phyloP scores from a whole-genome alignment of 192 early-diverging fungal species.

The Coemansia sp. region DNA sequence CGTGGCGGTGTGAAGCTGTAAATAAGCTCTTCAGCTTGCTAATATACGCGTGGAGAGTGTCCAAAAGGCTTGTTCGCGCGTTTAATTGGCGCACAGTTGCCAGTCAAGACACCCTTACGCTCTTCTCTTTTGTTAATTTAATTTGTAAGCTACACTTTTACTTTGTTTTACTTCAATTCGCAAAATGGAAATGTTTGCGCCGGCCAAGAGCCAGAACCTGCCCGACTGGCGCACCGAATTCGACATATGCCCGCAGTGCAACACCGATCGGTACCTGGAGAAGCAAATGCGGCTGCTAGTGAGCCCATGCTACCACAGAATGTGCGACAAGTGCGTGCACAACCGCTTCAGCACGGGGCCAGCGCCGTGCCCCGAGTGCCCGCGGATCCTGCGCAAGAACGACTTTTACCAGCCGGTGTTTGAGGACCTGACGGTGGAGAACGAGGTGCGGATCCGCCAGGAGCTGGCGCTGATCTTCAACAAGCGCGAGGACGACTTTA shows the following conservation, averaged over 20 bases:
- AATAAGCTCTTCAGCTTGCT: not conserved
- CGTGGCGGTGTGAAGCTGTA: too few species aligned
- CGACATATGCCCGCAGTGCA: conserved; percentile 72
- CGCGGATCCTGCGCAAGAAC: conserved; percentile 70
- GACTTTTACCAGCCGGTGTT: conserved; percentile 87
- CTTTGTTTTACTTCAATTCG: too few species aligned
- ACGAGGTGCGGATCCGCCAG: conserved; percentile 83
- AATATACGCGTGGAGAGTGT: too few species aligned
- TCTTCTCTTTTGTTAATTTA: too few species aligned
- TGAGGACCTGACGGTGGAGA: conserved; percentile 92
- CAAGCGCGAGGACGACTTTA: conserved; percentile 88
- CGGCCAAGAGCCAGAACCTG: conserved; percentile 32
- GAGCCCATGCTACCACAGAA: conserved; percentile 91
- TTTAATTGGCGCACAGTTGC: too few species aligned
- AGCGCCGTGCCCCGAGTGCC: conserved; percentile 88
- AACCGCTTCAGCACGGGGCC: conserved; percentile 79
- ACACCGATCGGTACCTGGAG: conserved; percentile 80
- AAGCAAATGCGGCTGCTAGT: conserved; percentile 84
- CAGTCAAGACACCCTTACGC: too few species aligned
- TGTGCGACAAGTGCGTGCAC: conserved; percentile 93
- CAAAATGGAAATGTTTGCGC: conserved; percentile 45
- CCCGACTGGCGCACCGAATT: conserved; percentile 29
- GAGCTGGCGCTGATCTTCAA: conserved; percentile 75
- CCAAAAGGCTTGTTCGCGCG: too few species aligned
- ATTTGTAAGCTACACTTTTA: too few species aligned